These are phyloP conservation scores for Aureobasidium melanogenum DNA, from an alignment of 2,329 filamentous ascomycete species.

Conservation along the genomic window DNA sequence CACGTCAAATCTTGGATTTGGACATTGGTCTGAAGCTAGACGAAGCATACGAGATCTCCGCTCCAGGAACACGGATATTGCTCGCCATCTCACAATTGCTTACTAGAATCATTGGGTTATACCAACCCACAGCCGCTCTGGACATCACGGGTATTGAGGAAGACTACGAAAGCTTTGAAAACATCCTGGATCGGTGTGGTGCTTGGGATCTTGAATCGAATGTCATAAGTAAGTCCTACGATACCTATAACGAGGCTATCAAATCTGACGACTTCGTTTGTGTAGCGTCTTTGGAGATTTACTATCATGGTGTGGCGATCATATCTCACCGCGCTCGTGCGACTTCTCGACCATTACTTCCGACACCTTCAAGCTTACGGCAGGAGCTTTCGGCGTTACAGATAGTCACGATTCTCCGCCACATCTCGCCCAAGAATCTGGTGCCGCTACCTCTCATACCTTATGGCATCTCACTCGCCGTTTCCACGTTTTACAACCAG, in stretches of 20 bases:
- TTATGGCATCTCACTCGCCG: slow-evolving; percentile 46
- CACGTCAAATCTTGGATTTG: slow-evolving; percentile 38
- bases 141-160: slow-evolving; percentile 40
- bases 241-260: neutral
- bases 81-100: slow-evolving; percentile 36
- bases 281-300: slow-evolving; percentile 42
- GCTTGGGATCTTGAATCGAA: slow-evolving; percentile 29
- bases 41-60: slow-evolving; percentile 14
- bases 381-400: slow-evolving; percentile 48
- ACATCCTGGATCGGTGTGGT: slow-evolving; percentile 31
- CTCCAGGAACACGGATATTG: slow-evolving; percentile 41
- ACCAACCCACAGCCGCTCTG: slow-evolving; percentile 33
- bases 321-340: slow-evolving; percentile 44
- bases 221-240: slow-evolving; percentile 25
- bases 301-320: slow-evolving; percentile 49
- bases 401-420: slow-evolving; percentile 40
- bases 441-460: slow-evolving; percentile 47
- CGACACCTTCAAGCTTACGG: slow-evolving; percentile 43
- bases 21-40: slow-evolving; percentile 17
- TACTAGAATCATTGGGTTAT: slow-evolving; percentile 40
- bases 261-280: slow-evolving; percentile 17
- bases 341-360: slow-evolving; percentile 29
- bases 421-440: slow-evolving; percentile 36
- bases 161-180: slow-evolving; percentile 37
- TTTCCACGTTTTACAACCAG: slow-evolving; percentile 49